Evolutionary conservation across 75 land plant genomes (phyloP).

Genomic region (Isoetes taiwanensis): DNA sequence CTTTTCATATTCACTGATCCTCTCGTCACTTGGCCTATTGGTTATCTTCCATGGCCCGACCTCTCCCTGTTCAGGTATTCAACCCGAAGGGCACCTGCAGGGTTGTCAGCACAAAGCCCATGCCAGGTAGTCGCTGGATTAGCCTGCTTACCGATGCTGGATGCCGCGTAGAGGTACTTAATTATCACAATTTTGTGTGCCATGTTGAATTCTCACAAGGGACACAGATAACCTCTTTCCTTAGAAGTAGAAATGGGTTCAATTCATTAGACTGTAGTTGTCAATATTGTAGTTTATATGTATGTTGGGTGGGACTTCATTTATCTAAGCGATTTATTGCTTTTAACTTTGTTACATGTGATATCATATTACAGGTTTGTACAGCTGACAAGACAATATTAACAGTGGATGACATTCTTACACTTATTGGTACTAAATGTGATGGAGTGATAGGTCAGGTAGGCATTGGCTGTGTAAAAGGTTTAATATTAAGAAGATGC

Average conservation of each 20-base stretch:
- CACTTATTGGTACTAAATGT: conserved; percentile 73
- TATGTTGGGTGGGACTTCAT: no score
- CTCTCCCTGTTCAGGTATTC: conserved; percentile 56
- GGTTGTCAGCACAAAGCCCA: conserved; percentile 87
- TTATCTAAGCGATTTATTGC: no score
- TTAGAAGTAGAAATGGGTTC: neutral
- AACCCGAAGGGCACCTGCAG: conserved; percentile 74
- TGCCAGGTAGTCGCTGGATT: conserved; percentile 96
- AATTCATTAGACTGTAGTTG: no score
- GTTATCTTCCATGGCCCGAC: no score
- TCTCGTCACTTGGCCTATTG: no score
- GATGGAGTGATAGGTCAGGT: conserved; percentile 97
- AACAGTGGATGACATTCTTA: conserved; percentile 70
- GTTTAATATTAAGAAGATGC: neutral
- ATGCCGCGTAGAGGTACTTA: conserved; percentile 63
- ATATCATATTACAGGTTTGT: conserved; percentile 58
- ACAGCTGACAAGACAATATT: conserved; percentile 73
- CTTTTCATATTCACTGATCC: no score
- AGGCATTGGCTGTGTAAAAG: neutral
- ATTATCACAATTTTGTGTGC: no score
- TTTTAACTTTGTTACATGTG: no score
- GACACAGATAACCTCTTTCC: neutral
- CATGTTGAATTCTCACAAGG: no score
- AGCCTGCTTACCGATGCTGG: conserved; percentile 60
- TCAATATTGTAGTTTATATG: no score